Percentiles rank a stretch among this genome's conserved stretches.
Conservation (phyloP, 176 grass and related monocot genomes). For the Oryza rufipogon region DNA sequence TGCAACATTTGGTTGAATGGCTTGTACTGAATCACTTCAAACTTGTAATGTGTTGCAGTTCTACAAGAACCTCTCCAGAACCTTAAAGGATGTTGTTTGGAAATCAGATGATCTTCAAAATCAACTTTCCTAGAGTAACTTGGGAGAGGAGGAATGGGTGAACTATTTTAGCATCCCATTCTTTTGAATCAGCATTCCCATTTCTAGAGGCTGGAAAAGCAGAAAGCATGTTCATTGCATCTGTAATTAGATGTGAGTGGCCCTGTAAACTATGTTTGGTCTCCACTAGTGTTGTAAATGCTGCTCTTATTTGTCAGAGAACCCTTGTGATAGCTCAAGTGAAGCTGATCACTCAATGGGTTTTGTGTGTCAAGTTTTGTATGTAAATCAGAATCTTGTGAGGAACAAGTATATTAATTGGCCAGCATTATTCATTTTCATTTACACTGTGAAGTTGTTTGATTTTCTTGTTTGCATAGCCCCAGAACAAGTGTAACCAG, state of each 20-base stretch:
- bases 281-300: background rate
- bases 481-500: background rate
- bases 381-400: background rate
- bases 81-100: constrained; percentile 89
- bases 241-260: background rate
- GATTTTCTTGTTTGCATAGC: background rate
- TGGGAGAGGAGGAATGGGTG: constrained; percentile 31
- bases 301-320: background rate
- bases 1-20: background rate
- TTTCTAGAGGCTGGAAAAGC: background rate
- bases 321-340: background rate
- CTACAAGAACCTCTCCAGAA: constrained; percentile 79
- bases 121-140: constrained; percentile 32
- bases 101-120: constrained; percentile 67
- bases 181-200: background rate
- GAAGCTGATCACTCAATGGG: background rate
- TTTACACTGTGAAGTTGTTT: background rate
- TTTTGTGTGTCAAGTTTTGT: background rate
- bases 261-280: background rate
- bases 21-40: constrained; percentile 20
- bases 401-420: background rate
- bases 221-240: background rate
- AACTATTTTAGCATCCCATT: constrained; percentile 39
- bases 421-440: background rate
- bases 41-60: constrained; percentile 54